A percentile compares a stretch with the other conserved stretches of the same genome.
Evolutionary conservation across 2,329 filamentous ascomycete genomes (phyloP).

Genomic region (Dryadomyces sulphureus): DNA sequence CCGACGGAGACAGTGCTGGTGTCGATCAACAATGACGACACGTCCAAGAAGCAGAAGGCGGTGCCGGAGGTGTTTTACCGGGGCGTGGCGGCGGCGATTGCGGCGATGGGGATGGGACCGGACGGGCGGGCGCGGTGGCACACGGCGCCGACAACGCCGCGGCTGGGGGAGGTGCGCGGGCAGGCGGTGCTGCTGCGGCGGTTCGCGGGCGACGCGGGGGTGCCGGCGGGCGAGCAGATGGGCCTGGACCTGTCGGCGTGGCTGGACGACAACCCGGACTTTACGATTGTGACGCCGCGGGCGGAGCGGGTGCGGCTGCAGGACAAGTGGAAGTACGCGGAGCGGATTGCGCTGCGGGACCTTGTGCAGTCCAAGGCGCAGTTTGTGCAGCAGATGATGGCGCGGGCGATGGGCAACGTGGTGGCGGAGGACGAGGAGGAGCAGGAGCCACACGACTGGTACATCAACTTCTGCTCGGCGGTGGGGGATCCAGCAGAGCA

Average conservation of each 20-base stretch:
- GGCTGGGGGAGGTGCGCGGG: constrained; percentile 46
- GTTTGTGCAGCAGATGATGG: constrained; percentile 22
- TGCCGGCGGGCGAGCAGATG: constrained; percentile 16
- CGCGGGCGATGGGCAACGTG: constrained; percentile 4
- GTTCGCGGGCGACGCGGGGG: constrained; percentile 28
- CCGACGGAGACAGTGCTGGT: constrained; percentile 53
- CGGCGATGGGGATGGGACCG: constrained; percentile 18
- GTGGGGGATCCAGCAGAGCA: constrained; percentile 22
- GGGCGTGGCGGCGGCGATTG: constrained; percentile 39
- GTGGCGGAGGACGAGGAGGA: constrained; percentile 3
- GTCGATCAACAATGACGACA: constrained; percentile 52
- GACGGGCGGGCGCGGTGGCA: constrained; percentile 37
- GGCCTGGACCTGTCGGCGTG: constrained; percentile 30
- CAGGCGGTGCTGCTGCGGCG: constrained; percentile 54
- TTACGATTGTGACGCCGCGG: constrained; percentile 27
- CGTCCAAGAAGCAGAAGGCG: constrained; percentile 43
- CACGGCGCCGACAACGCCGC: constrained; percentile 42
- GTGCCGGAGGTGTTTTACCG: constrained; percentile 21
- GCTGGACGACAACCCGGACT: constrained; percentile 51
- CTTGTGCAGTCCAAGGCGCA: constrained; percentile 24
- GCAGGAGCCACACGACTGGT: constrained; percentile 15
- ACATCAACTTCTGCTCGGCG: constrained; percentile 24
- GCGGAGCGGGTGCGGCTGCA: constrained; percentile 25
- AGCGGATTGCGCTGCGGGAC: constrained; percentile 20
- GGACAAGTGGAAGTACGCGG: constrained; percentile 29